Percentiles rank a stretch among this genome's conserved stretches.
Evolutionary conservation across 257 asterid species (phyloP).

Genomic region (Anisodus acutangulus): DNA sequence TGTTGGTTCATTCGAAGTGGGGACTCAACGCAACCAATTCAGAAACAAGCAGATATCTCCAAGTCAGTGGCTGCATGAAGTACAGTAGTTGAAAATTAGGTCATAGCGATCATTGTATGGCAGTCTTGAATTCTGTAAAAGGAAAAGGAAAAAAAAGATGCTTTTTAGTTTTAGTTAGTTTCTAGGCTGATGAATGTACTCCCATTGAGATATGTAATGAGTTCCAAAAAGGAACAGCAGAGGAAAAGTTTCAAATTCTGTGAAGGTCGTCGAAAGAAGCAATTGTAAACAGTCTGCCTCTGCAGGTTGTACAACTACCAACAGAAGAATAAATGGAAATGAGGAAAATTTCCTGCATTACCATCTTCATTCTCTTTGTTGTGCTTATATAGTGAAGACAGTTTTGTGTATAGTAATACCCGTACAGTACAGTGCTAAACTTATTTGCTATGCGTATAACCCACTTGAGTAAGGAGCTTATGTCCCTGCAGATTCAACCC

Average conservation of each 20-base stretch:
- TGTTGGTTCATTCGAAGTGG: slow-evolving; percentile 93
- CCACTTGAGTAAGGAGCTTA: slow-evolving; percentile 2
- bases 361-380: background rate
- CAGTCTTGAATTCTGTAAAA: slow-evolving; percentile 1
- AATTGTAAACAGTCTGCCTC: slow-evolving; percentile 51
- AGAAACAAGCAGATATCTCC: slow-evolving; percentile 36
- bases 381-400: background rate
- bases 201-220: slow-evolving; percentile 43
- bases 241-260: slow-evolving; percentile 34
- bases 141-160: slow-evolving; percentile 17
- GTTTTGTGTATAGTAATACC: slow-evolving; percentile 24
- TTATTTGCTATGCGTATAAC: background rate
- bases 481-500: background rate
- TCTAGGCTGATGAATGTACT: slow-evolving; percentile 41
- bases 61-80: slow-evolving; percentile 51
- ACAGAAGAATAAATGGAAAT: slow-evolving; percentile 21
- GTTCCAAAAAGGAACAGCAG: slow-evolving; percentile 28
- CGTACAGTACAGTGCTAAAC: background rate
- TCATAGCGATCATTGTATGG: background rate
- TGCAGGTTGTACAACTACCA: slow-evolving; percentile 34
- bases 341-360: background rate
- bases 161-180: slow-evolving; percentile 37
- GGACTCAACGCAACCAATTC: slow-evolving; percentile 64
- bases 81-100: slow-evolving; percentile 46
- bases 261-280: slow-evolving; percentile 42